These are phyloP conservation scores for Sindora glabra DNA, from an alignment of 306 rosid species.

Conservation along the genomic window DNA sequence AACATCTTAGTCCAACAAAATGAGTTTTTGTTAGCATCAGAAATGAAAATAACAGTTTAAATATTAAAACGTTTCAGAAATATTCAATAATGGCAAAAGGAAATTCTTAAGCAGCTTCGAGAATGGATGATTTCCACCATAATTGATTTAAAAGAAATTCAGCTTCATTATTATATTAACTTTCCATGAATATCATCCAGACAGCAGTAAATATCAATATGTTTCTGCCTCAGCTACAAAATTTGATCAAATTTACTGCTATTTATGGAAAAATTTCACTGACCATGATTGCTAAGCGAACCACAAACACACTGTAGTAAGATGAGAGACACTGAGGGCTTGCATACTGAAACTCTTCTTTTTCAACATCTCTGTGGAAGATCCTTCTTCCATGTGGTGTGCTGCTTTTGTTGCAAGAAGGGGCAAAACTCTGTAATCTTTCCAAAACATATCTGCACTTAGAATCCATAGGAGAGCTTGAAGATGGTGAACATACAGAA, in stretches of 20 bases:
- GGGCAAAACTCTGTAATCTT: constrained; percentile 37
- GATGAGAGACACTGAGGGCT: constrained; percentile 73
- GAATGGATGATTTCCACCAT: neutral
- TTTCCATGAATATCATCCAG: no score
- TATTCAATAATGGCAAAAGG: neutral
- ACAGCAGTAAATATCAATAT: no score
- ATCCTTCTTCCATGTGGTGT: constrained; percentile 45
- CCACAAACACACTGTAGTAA: constrained; percentile 92
- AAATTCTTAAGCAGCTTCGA: neutral
- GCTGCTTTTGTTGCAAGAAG: constrained; percentile 38
- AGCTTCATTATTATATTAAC: neutral
- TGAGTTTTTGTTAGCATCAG: neutral
- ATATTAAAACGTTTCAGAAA: no score
- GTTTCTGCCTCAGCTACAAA: no score
- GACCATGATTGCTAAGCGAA: constrained; percentile 95
- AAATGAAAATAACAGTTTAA: no score
- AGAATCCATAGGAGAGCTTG: constrained; percentile 36
- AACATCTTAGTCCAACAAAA: neutral
- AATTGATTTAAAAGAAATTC: neutral
- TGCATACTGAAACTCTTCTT: constrained; percentile 73
- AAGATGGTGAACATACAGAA: constrained; percentile 32
- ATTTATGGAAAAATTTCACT: constrained; percentile 10
- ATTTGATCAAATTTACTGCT: neutral
- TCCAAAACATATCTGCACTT: constrained; percentile 35
- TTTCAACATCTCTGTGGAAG: constrained; percentile 79